phyloP scores from a whole-genome alignment of 2,329 filamentous ascomycete genomes.

The Ceratocystis smalleyi region DNA sequence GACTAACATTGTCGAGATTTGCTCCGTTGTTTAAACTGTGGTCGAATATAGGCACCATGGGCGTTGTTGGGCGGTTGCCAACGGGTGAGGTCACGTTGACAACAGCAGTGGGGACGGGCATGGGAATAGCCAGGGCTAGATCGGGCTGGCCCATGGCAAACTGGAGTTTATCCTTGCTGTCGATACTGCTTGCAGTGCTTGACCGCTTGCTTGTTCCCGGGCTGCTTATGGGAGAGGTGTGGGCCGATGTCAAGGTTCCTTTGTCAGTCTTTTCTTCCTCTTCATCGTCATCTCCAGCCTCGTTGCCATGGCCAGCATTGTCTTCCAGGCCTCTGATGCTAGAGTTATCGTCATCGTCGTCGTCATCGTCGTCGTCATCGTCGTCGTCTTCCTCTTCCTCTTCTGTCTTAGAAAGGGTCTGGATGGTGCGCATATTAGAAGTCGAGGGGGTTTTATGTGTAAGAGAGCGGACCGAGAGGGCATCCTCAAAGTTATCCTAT shows the following conservation, averaged over 20 bases:
- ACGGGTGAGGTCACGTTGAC: slow-evolving; percentile 15
- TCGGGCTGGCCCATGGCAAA: slow-evolving; percentile 15
- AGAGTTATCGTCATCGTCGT: slow-evolving; percentile 21
- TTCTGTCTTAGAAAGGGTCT: slow-evolving; percentile 15
- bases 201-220: slow-evolving; percentile 16
- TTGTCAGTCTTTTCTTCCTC: slow-evolving; percentile 16
- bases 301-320: slow-evolving; percentile 3
- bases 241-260: slow-evolving; percentile 15
- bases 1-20: slow-evolving; percentile 46
- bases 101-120: slow-evolving; percentile 14
- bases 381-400: slow-evolving; percentile 21
- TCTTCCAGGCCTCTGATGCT: slow-evolving; percentile 8
- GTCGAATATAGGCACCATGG: slow-evolving; percentile 15
- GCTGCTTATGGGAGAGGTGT: slow-evolving; percentile 12
- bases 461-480: slow-evolving; percentile 48
- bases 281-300: slow-evolving; percentile 10
- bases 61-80: slow-evolving; percentile 15
- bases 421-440: neutral
- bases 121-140: slow-evolving; percentile 14
- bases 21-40: slow-evolving; percentile 33
- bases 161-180: slow-evolving; percentile 15
- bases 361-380: too few relatives aligned
- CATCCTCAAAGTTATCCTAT: slow-evolving; percentile 74
- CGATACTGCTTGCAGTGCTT: slow-evolving; percentile 16
- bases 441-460: slow-evolving; percentile 26